Evolutionary conservation across 2,329 filamentous ascomycete genomes (phyloP).

Genomic region (Didymella arachidicola): DNA sequence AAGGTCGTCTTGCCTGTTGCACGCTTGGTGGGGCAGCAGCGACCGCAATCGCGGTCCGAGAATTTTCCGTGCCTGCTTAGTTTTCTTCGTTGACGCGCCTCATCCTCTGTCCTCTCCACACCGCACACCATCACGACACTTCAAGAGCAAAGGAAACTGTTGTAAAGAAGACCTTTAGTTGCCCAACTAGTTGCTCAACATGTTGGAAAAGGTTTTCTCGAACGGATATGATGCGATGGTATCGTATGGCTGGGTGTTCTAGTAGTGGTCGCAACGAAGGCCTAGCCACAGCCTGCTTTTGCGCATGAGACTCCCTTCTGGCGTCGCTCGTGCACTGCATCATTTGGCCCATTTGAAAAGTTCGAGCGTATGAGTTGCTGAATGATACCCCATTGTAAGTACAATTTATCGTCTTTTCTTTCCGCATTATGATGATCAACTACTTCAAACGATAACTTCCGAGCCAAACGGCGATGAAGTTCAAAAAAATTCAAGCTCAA

Average conservation of each 20-base stretch:
- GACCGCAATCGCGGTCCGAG: slow-evolving; percentile 28
- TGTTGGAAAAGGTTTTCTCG: background rate
- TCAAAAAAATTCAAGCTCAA: slow-evolving; percentile 61
- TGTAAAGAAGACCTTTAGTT: no score
- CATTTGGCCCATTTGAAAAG: background rate
- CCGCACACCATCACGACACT: slow-evolving; percentile 1
- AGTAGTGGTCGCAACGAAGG: background rate
- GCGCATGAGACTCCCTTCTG: background rate
- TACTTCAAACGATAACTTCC: slow-evolving; percentile 45
- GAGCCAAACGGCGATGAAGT: slow-evolving; percentile 49
- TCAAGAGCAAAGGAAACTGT: background rate
- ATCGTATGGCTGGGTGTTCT: background rate
- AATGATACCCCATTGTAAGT: slow-evolving; percentile 14
- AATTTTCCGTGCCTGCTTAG: slow-evolving; percentile 28
- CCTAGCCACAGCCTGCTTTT: background rate
- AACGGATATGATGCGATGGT: background rate
- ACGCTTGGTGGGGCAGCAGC: slow-evolving; percentile 39
- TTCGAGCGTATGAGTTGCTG: slow-evolving; percentile 4
- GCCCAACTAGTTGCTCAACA: background rate
- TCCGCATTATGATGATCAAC: slow-evolving; percentile 44
- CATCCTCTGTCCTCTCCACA: background rate
- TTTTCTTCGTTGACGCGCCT: slow-evolving; percentile 22
- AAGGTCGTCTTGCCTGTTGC: slow-evolving; percentile 33
- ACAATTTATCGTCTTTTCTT: background rate
- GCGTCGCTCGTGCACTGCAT: background rate